These are phyloP conservation scores for Staphylotrichum longicolle DNA, from an alignment of 495 filamentous ascomycete species.

Conservation along the genomic window DNA sequence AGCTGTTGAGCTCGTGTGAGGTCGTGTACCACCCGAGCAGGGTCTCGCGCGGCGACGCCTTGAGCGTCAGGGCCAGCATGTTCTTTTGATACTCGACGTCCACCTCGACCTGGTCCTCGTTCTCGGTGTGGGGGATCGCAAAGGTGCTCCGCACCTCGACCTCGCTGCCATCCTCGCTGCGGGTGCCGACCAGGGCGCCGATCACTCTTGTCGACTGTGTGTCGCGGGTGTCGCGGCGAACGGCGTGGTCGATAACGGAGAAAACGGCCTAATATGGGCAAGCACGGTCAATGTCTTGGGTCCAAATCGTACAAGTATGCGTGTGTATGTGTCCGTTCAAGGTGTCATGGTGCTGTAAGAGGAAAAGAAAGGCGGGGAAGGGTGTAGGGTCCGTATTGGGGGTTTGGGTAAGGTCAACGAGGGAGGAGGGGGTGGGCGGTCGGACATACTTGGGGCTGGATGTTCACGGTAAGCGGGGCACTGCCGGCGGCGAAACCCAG, in stretches of 20 bases:
- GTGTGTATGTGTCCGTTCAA: too few species aligned
- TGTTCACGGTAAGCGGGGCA: conserved; percentile 84
- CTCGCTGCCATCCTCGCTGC: conserved; percentile 93
- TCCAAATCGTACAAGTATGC: neutral
- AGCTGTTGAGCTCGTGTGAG: conserved; percentile 90
- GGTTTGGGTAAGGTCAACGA: neutral
- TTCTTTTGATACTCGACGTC: conserved; percentile 99
- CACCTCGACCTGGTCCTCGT: conserved; percentile 96
- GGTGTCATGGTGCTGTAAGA: too few species aligned
- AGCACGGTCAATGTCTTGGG: conserved; percentile 1
- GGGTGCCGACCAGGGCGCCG: conserved; percentile 86
- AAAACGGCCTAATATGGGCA: conserved; percentile 69
- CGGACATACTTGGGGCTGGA: conserved; percentile 85
- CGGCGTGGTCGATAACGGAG: conserved; percentile 94
- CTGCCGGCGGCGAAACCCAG: conserved; percentile 75
- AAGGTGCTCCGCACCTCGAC: conserved; percentile 94
- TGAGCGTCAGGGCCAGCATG: conserved; percentile 90
- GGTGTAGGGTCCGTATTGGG: too few species aligned
- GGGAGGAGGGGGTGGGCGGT: conserved; percentile 3
- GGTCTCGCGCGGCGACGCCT: conserved; percentile 89
- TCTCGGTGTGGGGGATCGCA: conserved; percentile 96
- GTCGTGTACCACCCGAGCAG: conserved; percentile 99
- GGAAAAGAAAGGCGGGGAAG: too few species aligned
- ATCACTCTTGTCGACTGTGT: conserved; percentile 91
- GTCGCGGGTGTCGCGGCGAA: conserved; percentile 84